Percentiles rank a stretch among this genome's conserved stretches.
Evolutionary conservation across 345 rosid species (phyloP).

Genomic region (Heritiera fomes): DNA sequence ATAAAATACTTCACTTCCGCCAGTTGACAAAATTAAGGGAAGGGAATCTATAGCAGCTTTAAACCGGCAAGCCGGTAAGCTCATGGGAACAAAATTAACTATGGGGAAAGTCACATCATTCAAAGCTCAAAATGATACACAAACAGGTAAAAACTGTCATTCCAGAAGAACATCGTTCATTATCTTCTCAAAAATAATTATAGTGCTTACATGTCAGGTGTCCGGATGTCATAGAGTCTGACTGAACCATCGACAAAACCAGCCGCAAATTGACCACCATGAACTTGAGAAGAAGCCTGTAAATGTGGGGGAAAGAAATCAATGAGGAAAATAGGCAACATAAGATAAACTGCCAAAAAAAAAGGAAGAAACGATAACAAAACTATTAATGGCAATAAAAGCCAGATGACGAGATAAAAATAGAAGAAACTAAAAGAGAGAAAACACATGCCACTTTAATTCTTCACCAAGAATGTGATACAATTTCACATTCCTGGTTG

Average conservation of each 20-base stretch:
- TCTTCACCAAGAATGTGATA: slow-evolving; percentile 1
- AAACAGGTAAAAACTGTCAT: neutral
- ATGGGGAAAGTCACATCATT: neutral
- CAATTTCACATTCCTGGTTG: neutral
- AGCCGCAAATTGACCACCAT: slow-evolving; percentile 77
- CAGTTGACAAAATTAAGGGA: slow-evolving; percentile 5
- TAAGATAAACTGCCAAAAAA: neutral
- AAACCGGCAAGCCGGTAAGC: neutral
- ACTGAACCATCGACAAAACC: slow-evolving; percentile 93
- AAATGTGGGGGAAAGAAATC: neutral
- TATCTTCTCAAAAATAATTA: neutral
- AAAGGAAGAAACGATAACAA: neutral
- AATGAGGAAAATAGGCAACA: neutral
- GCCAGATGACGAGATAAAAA: neutral
- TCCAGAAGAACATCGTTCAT: neutral
- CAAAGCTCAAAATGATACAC: neutral
- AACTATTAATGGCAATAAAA: too few relatives aligned
- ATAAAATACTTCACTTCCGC: neutral
- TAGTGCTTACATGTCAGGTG: slow-evolving; percentile 76
- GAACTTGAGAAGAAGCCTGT: slow-evolving; percentile 98
- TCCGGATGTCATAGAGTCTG: slow-evolving; percentile 86
- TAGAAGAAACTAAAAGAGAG: neutral
- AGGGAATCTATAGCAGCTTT: neutral
- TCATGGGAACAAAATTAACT: neutral
- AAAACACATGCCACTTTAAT: neutral